Evolutionary conservation across 805 yeast genomes (phyloP), one percentile per base, ranked within the genome.

Genomic region (Yamadazyma philogaea): DNA sequence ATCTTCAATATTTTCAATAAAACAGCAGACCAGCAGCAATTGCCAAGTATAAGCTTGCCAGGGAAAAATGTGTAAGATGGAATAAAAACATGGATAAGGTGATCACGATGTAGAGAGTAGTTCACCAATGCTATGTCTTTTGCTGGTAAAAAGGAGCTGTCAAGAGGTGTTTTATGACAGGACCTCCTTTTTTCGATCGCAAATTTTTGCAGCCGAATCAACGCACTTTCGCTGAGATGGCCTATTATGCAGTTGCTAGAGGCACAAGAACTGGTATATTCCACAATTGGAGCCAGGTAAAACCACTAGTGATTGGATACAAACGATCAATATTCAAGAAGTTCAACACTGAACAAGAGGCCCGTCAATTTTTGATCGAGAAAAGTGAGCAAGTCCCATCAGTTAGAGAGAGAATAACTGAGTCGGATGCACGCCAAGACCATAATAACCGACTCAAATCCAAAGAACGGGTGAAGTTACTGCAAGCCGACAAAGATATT

Each of bases 221-320:
- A 24, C 28, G 28, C 28, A n/a, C 28, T 24, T 24, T n/a, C 28
- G 10, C 12, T n/a, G n/a, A 30, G 18, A 55, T 53, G 61, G 51
- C 56, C 10, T 63, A 46, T 42, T 69, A 69, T 41, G 74, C 74
- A 0, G 72, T 69, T 10, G 71, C 70, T 12, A 56, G 50, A 18
- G 74, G 74, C 16, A 42, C 48, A 15, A 43, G 44, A 3, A 46
- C 54, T 0, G 96, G 95, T 0, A 67, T 87, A 1, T 87, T 64
- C 59, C 50, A 43, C 6, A 59, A 60, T 15, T 88, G 96, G 96
- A 55, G 57, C 1, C 78, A 72, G 4, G 79, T 83, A 43, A 64
- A 72, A 40, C 48, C 50, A 0, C 76, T 78, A 34, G 84, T 81
- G 0, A 49, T 53, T 6, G 87, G 90, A 0, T 82, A 58, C 50